Evolutionary conservation across 805 yeast species (phyloP).

Genomic region (Torulaspora franciscae): DNA sequence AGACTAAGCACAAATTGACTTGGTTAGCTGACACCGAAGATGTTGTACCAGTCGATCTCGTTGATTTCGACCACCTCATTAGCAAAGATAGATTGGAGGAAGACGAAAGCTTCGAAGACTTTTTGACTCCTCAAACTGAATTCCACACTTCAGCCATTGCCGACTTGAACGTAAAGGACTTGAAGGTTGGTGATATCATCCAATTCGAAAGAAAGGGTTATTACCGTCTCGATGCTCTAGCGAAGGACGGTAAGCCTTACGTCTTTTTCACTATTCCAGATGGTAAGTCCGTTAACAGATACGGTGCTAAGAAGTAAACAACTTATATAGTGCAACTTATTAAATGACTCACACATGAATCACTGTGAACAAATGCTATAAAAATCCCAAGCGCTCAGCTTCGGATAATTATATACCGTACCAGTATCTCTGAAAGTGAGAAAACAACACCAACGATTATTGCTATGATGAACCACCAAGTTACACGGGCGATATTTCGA

Average conservation of each 20-base stretch:
- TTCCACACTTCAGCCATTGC: slow-evolving; percentile 75
- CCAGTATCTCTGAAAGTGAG: slow-evolving; percentile 63
- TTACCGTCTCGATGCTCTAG: slow-evolving; percentile 66
- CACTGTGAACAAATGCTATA: neutral
- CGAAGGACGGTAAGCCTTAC: slow-evolving; percentile 55
- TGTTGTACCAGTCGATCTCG: slow-evolving; percentile 66
- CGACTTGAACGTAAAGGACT: slow-evolving; percentile 67
- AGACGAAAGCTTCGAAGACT: slow-evolving; percentile 89
- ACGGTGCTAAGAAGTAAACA: slow-evolving; percentile 59
- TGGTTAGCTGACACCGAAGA: slow-evolving; percentile 88
- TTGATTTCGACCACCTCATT: slow-evolving; percentile 91
- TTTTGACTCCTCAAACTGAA: slow-evolving; percentile 80
- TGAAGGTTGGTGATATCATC: slow-evolving; percentile 81
- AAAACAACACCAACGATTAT: slow-evolving; percentile 75
- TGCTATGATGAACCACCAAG: slow-evolving; percentile 81
- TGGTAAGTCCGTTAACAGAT: slow-evolving; percentile 76
- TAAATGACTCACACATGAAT: neutral
- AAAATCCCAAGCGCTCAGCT: slow-evolving; percentile 9
- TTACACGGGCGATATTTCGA: slow-evolving; percentile 82
- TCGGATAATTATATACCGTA: slow-evolving; percentile 49
- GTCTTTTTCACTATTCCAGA: slow-evolving; percentile 93
- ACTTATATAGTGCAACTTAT: neutral
- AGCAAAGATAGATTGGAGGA: slow-evolving; percentile 94
- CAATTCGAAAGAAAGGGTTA: slow-evolving; percentile 98
- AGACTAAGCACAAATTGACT: slow-evolving; percentile 88